Evolutionary conservation across 441 rosid species (phyloP).

Genomic region (Erysimum cheiri): DNA sequence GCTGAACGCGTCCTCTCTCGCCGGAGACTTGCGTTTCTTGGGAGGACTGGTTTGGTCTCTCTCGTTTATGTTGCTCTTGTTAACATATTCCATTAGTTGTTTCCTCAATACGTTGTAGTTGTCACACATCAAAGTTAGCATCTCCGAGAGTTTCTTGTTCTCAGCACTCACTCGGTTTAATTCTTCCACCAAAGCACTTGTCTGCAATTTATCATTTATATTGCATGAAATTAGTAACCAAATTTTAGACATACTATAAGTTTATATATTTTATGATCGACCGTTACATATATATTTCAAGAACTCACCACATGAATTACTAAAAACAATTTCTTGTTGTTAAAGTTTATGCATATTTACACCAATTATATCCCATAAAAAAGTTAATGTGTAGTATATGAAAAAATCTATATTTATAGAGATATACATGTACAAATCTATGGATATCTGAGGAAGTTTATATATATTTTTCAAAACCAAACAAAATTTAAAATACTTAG

Average conservation of each 20-base stretch:
- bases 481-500: not conserved
- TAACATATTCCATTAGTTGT: constrained; percentile 64
- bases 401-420: not conserved
- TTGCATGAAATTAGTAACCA: constrained; percentile 36
- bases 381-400: not conserved
- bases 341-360: not conserved
- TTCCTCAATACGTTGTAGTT: constrained; percentile 70
- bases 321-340: not conserved
- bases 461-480: not conserved
- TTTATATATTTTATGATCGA: not conserved
- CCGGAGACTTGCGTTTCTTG: constrained; percentile 79
- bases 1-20: constrained; percentile 45
- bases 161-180: constrained; percentile 78
- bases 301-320: constrained; percentile 23
- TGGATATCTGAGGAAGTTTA: not conserved
- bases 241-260: not conserved
- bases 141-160: constrained; percentile 86
- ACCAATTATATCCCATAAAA: not conserved
- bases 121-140: constrained; percentile 75
- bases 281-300: not conserved
- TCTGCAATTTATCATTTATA: constrained; percentile 30
- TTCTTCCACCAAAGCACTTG: constrained; percentile 70
- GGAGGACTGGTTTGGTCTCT: constrained; percentile 52
- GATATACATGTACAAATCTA: not conserved
- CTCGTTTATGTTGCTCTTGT: constrained; percentile 50